A percentile compares a stretch with the other conserved stretches of the same genome.
phyloP scores from a whole-genome alignment of 129 eudicot genomes.

The Logfia minima region DNA sequence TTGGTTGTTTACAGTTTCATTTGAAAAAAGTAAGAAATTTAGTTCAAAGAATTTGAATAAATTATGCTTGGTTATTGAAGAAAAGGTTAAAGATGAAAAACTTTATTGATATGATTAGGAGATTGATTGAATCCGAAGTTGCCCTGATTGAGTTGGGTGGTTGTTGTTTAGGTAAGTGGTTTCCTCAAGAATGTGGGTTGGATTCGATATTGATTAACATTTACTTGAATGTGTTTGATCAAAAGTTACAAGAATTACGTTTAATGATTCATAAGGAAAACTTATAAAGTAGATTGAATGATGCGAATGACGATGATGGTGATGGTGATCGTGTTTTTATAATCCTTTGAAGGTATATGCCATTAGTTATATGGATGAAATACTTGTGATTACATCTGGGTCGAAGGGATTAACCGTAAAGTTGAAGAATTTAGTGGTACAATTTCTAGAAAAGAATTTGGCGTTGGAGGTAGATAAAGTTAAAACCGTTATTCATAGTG shows the following conservation, averaged over 20 bases:
- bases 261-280: constrained; percentile 44
- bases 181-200: constrained; percentile 86
- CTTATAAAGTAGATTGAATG: constrained; percentile 26
- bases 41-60: constrained; percentile 46
- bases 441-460: constrained; percentile 51
- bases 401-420: constrained; percentile 62
- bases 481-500: constrained; percentile 70
- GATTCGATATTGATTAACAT: constrained; percentile 65
- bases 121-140: constrained; percentile 43
- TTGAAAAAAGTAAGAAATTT: constrained; percentile 32
- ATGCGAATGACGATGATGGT: constrained; percentile 19
- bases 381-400: constrained; percentile 77
- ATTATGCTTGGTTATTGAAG: constrained; percentile 46
- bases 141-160: constrained; percentile 61
- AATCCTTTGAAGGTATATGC: constrained; percentile 82
- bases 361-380: constrained; percentile 81
- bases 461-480: constrained; percentile 62
- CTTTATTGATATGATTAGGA: constrained; percentile 52
- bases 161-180: constrained; percentile 56
- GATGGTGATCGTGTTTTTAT: constrained; percentile 42
- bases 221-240: constrained; percentile 71
- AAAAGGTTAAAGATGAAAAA: constrained; percentile 50
- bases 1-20: constrained; percentile 82
- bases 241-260: constrained; percentile 63
- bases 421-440: constrained; percentile 52